These are phyloP conservation scores for Mortierella sp. DNA, from an alignment of 371 early-diverging fungal species.

Conservation along the genomic window DNA sequence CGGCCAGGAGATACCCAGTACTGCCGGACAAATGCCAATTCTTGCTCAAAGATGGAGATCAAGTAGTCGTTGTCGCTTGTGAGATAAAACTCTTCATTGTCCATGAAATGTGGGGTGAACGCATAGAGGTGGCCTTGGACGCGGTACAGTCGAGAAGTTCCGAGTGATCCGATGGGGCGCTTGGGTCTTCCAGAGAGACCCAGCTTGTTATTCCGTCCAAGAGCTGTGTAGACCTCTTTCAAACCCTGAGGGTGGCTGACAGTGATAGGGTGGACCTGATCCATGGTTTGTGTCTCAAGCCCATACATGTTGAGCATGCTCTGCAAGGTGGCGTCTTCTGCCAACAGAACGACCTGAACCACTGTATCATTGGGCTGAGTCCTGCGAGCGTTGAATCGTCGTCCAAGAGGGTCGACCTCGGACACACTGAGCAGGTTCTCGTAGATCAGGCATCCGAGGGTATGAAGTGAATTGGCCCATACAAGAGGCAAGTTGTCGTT, in stretches of 20 bases:
- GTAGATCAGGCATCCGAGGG: slow-evolving; percentile 81
- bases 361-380: slow-evolving; percentile 64
- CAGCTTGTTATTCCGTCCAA: slow-evolving; percentile 84
- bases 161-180: slow-evolving; percentile 78
- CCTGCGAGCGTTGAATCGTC: slow-evolving; percentile 67
- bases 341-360: slow-evolving; percentile 84
- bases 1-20: slow-evolving; percentile 85
- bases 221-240: slow-evolving; percentile 77
- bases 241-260: slow-evolving; percentile 85
- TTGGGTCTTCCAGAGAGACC: slow-evolving; percentile 83
- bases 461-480: slow-evolving; percentile 90
- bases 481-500: slow-evolving; percentile 92
- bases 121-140: slow-evolving; percentile 86
- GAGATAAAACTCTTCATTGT: slow-evolving; percentile 87
- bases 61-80: slow-evolving; percentile 85
- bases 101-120: slow-evolving; percentile 92
- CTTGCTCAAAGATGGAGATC: slow-evolving; percentile 82
- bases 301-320: slow-evolving; percentile 78
- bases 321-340: slow-evolving; percentile 81
- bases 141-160: slow-evolving; percentile 85
- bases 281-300: slow-evolving; percentile 80
- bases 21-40: slow-evolving; percentile 78
- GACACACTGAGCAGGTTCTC: slow-evolving; percentile 82
- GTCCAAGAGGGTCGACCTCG: slow-evolving; percentile 88
- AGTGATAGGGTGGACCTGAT: slow-evolving; percentile 78